Percentiles rank a stretch among this genome's conserved stretches.
These are phyloP conservation scores for Plasmopara viticola DNA, from an alignment of 352 stramenopile genomes.

Conservation along the genomic window DNA sequence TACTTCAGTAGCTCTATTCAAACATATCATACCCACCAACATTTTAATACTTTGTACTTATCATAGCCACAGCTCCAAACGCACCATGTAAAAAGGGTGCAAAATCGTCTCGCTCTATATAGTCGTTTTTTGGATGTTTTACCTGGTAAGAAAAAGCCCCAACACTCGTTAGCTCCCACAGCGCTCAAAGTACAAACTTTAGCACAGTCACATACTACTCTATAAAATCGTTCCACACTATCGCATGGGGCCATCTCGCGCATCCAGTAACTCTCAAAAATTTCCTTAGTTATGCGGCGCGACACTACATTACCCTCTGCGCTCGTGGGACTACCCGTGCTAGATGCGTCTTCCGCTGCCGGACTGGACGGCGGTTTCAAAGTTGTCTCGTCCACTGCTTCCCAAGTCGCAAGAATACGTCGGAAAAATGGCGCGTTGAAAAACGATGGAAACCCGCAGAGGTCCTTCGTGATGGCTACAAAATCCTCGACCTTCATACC, in stretches of 20 bases:
- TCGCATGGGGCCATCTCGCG: conserved; percentile 94
- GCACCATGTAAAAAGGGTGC: conserved; percentile 93
- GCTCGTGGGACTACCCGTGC: conserved; percentile 18
- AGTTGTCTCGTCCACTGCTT: conserved; percentile 16
- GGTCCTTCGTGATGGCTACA: conserved; percentile 95
- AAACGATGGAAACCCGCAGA: conserved; percentile 97
- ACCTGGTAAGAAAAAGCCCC: conserved; percentile 40
- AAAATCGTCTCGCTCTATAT: conserved; percentile 94
- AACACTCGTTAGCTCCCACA: conserved; percentile 6
- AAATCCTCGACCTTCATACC: conserved; percentile 85
- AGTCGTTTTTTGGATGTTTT: conserved; percentile 89
- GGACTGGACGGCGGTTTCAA: conserved; percentile 17
- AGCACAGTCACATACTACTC: conserved; percentile 62
- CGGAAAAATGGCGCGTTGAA: conserved; percentile 96
- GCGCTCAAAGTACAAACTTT: background rate
- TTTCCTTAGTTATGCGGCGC: conserved; percentile 72
- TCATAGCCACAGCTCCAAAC: background rate
- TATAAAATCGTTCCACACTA: conserved; percentile 96
- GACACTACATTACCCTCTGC: conserved; percentile 15
- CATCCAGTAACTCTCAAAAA: conserved; percentile 93
- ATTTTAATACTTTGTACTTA: conserved; percentile 10
- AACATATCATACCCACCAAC: conserved; percentile 4
- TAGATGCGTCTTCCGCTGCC: conserved; percentile 5
- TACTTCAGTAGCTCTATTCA: conserved; percentile 80
- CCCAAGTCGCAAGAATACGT: conserved; percentile 63